These are phyloP conservation scores for Xanthoparmelia taractica DNA, from an alignment of 495 filamentous ascomycete genomes.

Conservation along the genomic window DNA sequence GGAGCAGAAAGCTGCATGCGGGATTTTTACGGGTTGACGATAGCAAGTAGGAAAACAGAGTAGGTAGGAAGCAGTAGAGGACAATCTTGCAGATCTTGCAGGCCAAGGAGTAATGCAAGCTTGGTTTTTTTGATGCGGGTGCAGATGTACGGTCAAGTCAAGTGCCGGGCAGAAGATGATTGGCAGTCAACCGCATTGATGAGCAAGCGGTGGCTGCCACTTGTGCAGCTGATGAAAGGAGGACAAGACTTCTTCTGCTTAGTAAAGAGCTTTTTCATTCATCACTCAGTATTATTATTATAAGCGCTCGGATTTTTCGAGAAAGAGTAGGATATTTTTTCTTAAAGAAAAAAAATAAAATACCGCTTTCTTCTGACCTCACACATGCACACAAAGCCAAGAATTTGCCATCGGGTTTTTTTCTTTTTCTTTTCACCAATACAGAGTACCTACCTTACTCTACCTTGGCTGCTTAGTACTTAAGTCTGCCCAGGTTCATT, in stretches of 20 bases:
- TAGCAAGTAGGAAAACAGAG: neutral
- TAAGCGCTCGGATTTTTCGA: too few relatives aligned
- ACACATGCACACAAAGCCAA: too few relatives aligned
- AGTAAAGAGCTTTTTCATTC: too few relatives aligned
- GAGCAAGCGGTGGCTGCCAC: neutral
- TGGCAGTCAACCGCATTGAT: neutral
- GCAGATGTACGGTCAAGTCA: constrained; percentile 1
- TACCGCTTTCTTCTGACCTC: too few relatives aligned
- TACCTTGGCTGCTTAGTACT: too few relatives aligned
- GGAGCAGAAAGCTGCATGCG: neutral
- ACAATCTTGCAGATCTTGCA: constrained; percentile 1
- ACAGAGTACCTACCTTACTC: neutral
- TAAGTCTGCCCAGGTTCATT: neutral
- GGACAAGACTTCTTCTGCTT: too few relatives aligned
- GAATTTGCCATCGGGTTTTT: too few relatives aligned
- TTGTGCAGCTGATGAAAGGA: neutral
- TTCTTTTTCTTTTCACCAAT: neutral
- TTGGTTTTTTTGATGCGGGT: neutral
- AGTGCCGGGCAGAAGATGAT: neutral
- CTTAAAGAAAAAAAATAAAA: too few relatives aligned
- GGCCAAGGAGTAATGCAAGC: neutral
- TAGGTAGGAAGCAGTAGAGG: neutral
- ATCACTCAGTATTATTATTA: neutral
- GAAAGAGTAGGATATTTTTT: too few relatives aligned
- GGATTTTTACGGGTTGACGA: neutral